Evolutionary conservation across 192 early-diverging fungal genomes (phyloP), one percentile per base, ranked within the genome.

Genomic region (Lobosporangium transversale): DNA sequence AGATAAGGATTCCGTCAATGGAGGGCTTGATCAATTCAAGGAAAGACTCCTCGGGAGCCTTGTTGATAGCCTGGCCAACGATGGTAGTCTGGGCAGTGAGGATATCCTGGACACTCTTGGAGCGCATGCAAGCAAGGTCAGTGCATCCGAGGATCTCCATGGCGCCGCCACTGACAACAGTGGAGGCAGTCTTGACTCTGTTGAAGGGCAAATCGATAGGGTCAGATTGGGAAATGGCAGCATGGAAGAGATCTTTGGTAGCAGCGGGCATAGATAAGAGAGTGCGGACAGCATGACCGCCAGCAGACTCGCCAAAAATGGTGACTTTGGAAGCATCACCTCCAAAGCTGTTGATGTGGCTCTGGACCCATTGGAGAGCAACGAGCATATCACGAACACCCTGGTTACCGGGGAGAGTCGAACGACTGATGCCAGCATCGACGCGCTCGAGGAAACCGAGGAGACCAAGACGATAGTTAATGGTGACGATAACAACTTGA

Each of bases 391-490:
- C 73, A 23, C 73, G 64, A 40, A 76, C 73, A 67, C 73, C 73
- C 58, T 61, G 57, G 58, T 76, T 76, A 26, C 73, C 73, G 26
- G 73, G 73, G 21, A 76, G 18, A 12, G 58, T 62, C 11, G 73
- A 67, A 37, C 73, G 73, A 65, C 53, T 67, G 51, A 76, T 66
- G 58, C 64, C 64, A 33, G 50, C 58, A 50, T 76, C 73, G 9
- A 76, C 73, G 35, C 73, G 73, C 64, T 76, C 73, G 26, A 76
- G 48, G 64, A 76, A 76, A 21, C 73, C 73, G 44, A 76, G 64
- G 26, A 76, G 64, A 67, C 73, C 73, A 30, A 76, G 58, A 62
- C 73, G 73, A 53, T 76, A 76, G 73, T 76, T 76, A 48, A 76
- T 76, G 26, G 73, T 57, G 17, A 76, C 73, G 9, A 76, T 65